Evolutionary conservation across 192 early-diverging fungal species (phyloP), one percentile per base, ranked within the genome.

Genomic region (Backusella tuberculispora): DNA sequence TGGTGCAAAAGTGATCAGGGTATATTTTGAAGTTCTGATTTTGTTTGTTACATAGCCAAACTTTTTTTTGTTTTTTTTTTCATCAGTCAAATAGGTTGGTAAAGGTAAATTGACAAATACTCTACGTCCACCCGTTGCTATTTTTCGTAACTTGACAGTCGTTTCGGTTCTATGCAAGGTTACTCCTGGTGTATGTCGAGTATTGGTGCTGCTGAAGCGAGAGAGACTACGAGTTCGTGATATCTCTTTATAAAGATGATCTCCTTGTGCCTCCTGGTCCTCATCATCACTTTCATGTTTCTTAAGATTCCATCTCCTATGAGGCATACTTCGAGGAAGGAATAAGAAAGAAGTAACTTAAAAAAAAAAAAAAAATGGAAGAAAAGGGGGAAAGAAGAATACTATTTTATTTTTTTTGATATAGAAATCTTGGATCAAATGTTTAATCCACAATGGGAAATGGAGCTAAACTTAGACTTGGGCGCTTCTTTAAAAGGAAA

Each of bases 1-100:
- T 15, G 96, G 95, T 19, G 97, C 63, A 84, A 98, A 98, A 38
- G 88, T 90, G 40, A 93, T 42, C 21, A 89, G 38, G 19, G 90
- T 95, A 84, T 98, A 98, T 78, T 96, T 96, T 19, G 94, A 90
- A 0, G 97, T 96, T 17, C 84, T 84, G 73, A 98, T 94, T 34
- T 81, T 82, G 85, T 99, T 99, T 40, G 92, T 83, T 4, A 83
- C 79, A 77, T 92, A 97, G 21, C 88, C 92, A 29, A 88, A 82
- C 8, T 69, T 63, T 60, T 60, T 60, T 24, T 60, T 60, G 21
- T 60, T 60, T 19, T 60, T 60, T 34, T 34, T 34, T 34, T 34
- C 29, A 46, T 90, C 84, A 66, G 86, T 81, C 19, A 87, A 85
- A 60, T 78, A 81, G 6, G 81, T 67, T 37, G 91, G 90, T n/a